Percentiles rank a stretch among this genome's conserved stretches.
Conservation (phyloP, 805 yeast genomes). For the Saccharomycopsis vini region DNA sequence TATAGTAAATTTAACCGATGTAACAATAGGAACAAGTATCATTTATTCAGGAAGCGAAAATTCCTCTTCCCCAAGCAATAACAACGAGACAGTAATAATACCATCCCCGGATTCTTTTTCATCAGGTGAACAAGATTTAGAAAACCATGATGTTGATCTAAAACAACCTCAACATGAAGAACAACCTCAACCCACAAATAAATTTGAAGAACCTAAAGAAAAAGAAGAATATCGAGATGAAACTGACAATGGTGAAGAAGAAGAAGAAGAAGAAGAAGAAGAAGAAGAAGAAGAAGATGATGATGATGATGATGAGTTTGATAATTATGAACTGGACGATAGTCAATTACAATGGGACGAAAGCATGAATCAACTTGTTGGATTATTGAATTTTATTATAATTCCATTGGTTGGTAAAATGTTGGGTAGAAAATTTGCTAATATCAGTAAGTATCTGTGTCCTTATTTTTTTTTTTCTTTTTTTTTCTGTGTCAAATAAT, state of each 20-base stretch:
- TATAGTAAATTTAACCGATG: no score
- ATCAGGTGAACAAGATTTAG: conserved; percentile 4
- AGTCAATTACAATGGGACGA: conserved; percentile 41
- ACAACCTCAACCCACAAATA: no score
- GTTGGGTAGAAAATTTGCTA: conserved; percentile 32
- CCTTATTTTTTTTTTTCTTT: background rate
- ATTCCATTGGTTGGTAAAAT: conserved; percentile 38
- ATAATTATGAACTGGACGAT: conserved; percentile 11
- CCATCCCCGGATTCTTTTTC: conserved; percentile 13
- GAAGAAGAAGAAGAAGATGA: background rate
- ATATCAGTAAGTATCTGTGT: conserved; percentile 6
- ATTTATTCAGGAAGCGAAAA: background rate
- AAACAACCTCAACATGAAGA: no score
- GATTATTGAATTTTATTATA: conserved; percentile 30
- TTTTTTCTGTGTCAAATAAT: background rate
- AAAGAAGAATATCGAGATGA: background rate
- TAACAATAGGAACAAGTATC: no score
- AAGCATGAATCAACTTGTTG: conserved; percentile 34
- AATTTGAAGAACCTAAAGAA: background rate
- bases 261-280: background rate
- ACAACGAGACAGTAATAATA: background rate
- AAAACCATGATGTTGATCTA: background rate
- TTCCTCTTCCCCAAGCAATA: background rate
- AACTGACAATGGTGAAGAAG: background rate
- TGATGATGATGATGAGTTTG: conserved; percentile 6